Evolutionary conservation across 2,329 filamentous ascomycete genomes (phyloP), one percentile per base, ranked within the genome.

Genomic region (Neonectria hederae): DNA sequence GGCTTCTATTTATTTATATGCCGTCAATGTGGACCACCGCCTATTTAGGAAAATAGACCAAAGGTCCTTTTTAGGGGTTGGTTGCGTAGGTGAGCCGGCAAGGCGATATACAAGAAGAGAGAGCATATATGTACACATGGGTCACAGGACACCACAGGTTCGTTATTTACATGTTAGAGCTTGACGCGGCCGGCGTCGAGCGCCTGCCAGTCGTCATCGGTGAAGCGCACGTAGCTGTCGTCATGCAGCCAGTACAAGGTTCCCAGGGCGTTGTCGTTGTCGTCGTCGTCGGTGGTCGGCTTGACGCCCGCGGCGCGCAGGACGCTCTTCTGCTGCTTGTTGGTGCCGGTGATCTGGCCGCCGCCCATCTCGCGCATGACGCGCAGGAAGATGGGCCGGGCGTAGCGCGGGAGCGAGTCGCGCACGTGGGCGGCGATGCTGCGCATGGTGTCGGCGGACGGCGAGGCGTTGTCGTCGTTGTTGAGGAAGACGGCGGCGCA

Each of bases 301-400:
- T 92, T 87, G 0, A 95, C 92, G 0, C 94, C 93, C 66, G 94
- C 86, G 2, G 84, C 82, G n/a, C 92, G 83, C 67, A 97, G 76
- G 0, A 82, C 79, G 67, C 91, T 87, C 79, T 97, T 97, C 79
- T 94, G 91, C 81, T 97, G 92, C 83, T 97, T 97, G 74, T 93
- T 92, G 52, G 93, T 97, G 0, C 93, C 93, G 5, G 94, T 97
- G 1, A 88, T 84, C 72, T 91, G 87, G 69, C 80, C 78, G 45
- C 88, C 84, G 3, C 81, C 79, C 49, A 85, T 79, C 26, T 86
- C 84, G 26, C 80, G 82, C 8, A 90, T 85, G 6, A 94, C 78
- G 13, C 94, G 84, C 52, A 97, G 76, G 79, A 97, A 97, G 1
- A 96, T 72, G 0, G 94, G 94, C 5, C 90, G 85, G 0, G 93